Conservation (phyloP, 192 early-diverging fungal species). For the Podila verticillata region DNA sequence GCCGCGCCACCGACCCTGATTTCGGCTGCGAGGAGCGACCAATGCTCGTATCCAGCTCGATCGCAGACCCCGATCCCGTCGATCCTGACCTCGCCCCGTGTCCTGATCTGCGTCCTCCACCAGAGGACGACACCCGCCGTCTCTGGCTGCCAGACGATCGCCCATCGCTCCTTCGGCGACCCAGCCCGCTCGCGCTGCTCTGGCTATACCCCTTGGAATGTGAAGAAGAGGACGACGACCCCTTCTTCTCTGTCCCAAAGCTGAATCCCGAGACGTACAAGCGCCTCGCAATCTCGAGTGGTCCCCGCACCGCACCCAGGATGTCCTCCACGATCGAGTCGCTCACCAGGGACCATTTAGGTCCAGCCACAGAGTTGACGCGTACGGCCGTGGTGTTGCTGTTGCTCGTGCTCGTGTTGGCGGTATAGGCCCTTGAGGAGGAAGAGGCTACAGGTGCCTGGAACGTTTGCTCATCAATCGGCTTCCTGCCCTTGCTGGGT, state of each 20-base stretch:
- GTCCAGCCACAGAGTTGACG: background rate
- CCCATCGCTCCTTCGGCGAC: background rate
- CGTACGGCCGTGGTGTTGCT: conserved; percentile 1
- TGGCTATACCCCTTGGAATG: background rate
- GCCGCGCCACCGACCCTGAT: background rate
- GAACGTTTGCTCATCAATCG: conserved; percentile 29
- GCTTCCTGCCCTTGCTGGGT: background rate
- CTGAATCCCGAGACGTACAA: conserved; percentile 26
- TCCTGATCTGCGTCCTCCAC: conserved; percentile 8
- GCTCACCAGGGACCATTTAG: conserved; percentile 40
- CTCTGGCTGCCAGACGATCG: too few relatives aligned
- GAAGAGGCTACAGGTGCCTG: conserved; percentile 7
- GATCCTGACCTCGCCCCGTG: background rate
- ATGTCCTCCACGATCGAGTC: conserved; percentile 42
- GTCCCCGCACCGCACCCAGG: conserved; percentile 35
- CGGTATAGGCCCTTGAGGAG: background rate
- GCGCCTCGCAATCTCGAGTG: conserved; percentile 32
- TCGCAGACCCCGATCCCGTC: conserved; percentile 21
- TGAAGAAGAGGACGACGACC: too few relatives aligned
- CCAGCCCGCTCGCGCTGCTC: background rate
- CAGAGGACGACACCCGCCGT: too few relatives aligned
- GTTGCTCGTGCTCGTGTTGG: conserved; percentile 4
- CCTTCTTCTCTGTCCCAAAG: conserved; percentile 13
- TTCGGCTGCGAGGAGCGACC: background rate
- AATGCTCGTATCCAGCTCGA: conserved; percentile 26